A percentile compares a stretch with the other conserved stretches of the same genome.
These are phyloP conservation scores for Fusarium coffeatum DNA, from an alignment of 2,329 filamentous ascomycete species.

Conservation along the genomic window DNA sequence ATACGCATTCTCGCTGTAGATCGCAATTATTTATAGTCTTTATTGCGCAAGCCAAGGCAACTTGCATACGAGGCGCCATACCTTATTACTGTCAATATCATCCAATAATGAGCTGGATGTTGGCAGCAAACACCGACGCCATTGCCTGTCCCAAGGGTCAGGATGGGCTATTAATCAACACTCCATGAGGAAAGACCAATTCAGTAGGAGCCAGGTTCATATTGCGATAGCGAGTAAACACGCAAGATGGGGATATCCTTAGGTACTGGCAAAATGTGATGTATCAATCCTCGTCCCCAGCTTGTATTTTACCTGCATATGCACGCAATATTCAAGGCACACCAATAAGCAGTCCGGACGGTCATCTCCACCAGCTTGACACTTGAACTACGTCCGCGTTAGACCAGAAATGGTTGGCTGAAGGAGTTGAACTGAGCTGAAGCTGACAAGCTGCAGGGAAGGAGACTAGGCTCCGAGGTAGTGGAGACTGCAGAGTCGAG, in stretches of 20 bases:
- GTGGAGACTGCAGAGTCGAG: background rate
- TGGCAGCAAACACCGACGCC: conserved; percentile 24
- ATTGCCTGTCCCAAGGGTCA: conserved; percentile 11
- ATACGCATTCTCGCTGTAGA: background rate
- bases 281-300: conserved; percentile 9
- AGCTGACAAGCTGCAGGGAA: conserved; percentile 36
- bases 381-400: conserved; percentile 7
- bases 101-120: conserved; percentile 1
- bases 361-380: conserved; percentile 27
- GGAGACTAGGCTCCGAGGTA: conserved; percentile 3
- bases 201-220: conserved; percentile 16
- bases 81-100: conserved; percentile 15
- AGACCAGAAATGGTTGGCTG: conserved; percentile 27
- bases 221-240: background rate
- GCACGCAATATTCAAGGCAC: conserved; percentile 24
- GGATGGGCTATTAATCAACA: conserved; percentile 12
- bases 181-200: background rate
- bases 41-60: background rate
- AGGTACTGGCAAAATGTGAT: conserved; percentile 24
- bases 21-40: background rate
- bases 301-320: background rate
- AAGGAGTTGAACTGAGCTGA: conserved; percentile 10
- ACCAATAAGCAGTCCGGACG: conserved; percentile 27
- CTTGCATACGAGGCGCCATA: conserved; percentile 17
- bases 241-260: background rate